Evolutionary conservation across 257 asterid species (phyloP).

Genomic region (Solanum corneliomulleri): DNA sequence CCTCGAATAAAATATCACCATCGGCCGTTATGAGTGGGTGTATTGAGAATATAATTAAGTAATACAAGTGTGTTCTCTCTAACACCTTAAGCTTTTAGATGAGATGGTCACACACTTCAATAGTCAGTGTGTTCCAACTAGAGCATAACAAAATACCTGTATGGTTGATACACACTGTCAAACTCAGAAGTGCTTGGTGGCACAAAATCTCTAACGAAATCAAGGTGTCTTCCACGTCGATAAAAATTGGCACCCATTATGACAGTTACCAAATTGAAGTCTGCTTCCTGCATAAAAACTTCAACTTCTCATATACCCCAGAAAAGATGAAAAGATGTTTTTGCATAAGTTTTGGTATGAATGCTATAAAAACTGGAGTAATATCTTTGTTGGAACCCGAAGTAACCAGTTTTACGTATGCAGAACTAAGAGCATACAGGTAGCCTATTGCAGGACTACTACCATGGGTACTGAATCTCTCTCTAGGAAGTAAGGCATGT

Average conservation of each 20-base stretch:
- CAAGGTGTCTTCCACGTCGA: slow-evolving; percentile 54
- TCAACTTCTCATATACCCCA: neutral
- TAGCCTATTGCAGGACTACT: neutral
- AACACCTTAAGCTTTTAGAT: neutral
- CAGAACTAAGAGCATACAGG: neutral
- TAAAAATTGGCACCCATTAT: slow-evolving; percentile 54
- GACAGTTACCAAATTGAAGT: slow-evolving; percentile 42
- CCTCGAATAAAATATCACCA: neutral
- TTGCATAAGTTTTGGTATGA: neutral
- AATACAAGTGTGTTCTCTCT: neutral
- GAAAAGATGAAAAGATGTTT: neutral
- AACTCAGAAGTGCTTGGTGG: slow-evolving; percentile 66
- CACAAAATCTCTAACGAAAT: slow-evolving; percentile 65
- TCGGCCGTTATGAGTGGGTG: neutral
- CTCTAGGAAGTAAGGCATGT: neutral
- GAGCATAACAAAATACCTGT: slow-evolving; percentile 23
- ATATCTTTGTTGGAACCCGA: neutral
- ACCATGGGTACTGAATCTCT: neutral
- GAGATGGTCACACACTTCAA: neutral
- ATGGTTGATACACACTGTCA: slow-evolving; percentile 25
- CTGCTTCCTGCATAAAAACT: slow-evolving; percentile 50
- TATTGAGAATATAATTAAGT: neutral
- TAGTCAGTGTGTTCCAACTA: neutral
- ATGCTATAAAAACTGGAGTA: neutral
- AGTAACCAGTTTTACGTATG: neutral